Conservation (phyloP, 1,284 basidiomycete genomes). For the Leccinum huronense region DNA sequence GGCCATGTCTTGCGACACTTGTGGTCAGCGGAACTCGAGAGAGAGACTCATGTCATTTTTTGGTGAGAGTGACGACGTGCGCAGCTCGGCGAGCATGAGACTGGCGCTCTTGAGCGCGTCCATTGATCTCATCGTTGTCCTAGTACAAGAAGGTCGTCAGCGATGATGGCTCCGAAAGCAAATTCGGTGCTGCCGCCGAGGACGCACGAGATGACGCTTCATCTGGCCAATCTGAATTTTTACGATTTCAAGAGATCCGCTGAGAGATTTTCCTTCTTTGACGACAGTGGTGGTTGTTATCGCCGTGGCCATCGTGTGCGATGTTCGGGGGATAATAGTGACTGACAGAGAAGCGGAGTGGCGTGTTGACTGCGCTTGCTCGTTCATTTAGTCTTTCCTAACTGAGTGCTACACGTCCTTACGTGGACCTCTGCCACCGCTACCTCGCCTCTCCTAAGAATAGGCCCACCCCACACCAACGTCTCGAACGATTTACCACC, state of each 20-base stretch:
- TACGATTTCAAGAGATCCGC: conserved; percentile 81
- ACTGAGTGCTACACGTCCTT: too few species aligned
- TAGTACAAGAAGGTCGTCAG: conserved; percentile 34
- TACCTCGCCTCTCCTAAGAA: too few species aligned
- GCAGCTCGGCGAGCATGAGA: conserved; percentile 90
- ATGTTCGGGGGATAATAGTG: conserved; percentile 6
- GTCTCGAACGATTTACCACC: too few species aligned
- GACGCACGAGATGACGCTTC: conserved; percentile 83
- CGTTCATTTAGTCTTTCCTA: too few species aligned
- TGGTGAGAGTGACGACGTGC: conserved; percentile 87
- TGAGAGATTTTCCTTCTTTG: conserved; percentile 78
- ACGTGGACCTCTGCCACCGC: too few species aligned
- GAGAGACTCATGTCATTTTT: too few species aligned
- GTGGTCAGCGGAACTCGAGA: conserved; percentile 5
- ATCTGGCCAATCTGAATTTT: conserved; percentile 94
- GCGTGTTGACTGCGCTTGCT: too few species aligned
- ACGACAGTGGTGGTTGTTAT: conserved; percentile 25
- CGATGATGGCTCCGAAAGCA: background rate
- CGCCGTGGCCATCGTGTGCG: conserved; percentile 19
- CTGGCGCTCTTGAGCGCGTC: conserved; percentile 94
- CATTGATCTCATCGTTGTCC: conserved; percentile 96
- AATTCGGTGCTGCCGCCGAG: background rate
- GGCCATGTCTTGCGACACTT: conserved; percentile 73
- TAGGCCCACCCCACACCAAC: too few species aligned
- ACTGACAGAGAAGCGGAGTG: background rate